phyloP scores from a whole-genome alignment of 2,329 filamentous ascomycete genomes.

The Paecilomyces formosus region DNA sequence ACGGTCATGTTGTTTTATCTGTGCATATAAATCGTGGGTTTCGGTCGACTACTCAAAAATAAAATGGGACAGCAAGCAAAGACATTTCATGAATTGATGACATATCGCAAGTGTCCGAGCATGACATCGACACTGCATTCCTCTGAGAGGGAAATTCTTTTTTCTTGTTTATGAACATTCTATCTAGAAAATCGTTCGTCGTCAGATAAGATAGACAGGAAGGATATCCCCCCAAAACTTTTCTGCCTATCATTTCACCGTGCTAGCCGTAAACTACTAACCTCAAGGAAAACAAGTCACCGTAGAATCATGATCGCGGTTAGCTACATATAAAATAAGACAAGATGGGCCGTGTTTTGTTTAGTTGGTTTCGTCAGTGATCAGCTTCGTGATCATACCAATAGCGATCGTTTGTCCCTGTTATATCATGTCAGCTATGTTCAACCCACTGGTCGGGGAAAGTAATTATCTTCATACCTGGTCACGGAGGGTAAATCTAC shows the following conservation, averaged over 20 bases:
- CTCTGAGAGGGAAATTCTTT: background rate
- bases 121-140: background rate
- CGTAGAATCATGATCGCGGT: background rate
- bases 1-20: background rate
- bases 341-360: background rate
- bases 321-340: background rate
- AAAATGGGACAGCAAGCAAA: background rate
- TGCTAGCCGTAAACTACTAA: background rate
- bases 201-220: background rate
- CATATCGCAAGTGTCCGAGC: background rate
- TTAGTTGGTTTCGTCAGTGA: constrained; percentile 35
- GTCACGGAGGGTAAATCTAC: constrained; percentile 82
- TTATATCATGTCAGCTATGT: constrained; percentile 14
- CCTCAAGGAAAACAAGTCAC: background rate
- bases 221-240: background rate
- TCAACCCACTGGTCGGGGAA: constrained; percentile 10
- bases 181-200: background rate
- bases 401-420: constrained; percentile 99
- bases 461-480: constrained; percentile 49
- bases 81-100: background rate
- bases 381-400: constrained; percentile 95
- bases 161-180: background rate
- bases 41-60: background rate
- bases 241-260: background rate
- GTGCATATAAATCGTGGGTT: background rate